phyloP scores from a whole-genome alignment of 108 stramenopile genomes.

The Tribonema minus region DNA sequence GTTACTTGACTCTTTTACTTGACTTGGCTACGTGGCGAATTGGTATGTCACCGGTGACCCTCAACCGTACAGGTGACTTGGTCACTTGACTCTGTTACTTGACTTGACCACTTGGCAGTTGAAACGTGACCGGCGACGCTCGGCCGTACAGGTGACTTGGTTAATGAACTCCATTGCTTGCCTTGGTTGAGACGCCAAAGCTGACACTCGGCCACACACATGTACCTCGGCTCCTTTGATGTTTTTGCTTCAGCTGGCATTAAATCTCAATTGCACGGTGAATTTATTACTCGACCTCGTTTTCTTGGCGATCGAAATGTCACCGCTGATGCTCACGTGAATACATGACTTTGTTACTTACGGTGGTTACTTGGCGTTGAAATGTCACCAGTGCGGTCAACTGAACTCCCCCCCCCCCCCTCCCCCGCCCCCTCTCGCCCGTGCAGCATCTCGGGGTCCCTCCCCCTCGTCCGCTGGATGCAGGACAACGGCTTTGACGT shows the following conservation, averaged over 20 bases:
- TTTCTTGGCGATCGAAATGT: too few relatives aligned
- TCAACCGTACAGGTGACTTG: neutral
- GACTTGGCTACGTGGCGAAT: too few relatives aligned
- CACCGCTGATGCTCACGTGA: slow-evolving; percentile 41
- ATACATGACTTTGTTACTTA: neutral
- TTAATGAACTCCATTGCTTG: too few relatives aligned
- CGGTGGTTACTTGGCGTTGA: too few relatives aligned
- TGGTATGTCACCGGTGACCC: slow-evolving; percentile 37
- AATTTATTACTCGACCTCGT: too few relatives aligned
- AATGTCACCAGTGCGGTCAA: too few relatives aligned
- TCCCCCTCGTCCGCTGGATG: slow-evolving; percentile 61
- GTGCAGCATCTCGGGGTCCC: slow-evolving; percentile 58
- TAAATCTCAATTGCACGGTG: neutral
- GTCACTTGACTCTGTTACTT: too few relatives aligned
- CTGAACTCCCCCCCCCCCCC: too few relatives aligned
- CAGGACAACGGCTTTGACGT: slow-evolving; percentile 63
- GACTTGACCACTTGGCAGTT: too few relatives aligned
- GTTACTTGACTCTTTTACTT: too few relatives aligned
- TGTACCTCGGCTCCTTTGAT: slow-evolving; percentile 42
- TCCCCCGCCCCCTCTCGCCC: too few relatives aligned
- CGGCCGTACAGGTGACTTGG: slow-evolving; percentile 1
- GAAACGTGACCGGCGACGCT: slow-evolving; percentile 37
- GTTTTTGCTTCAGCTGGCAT: slow-evolving; percentile 26
- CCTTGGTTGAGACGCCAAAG: too few relatives aligned
- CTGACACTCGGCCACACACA: slow-evolving; percentile 49